These are phyloP conservation scores for Trichophyton verrucosum DNA, from an alignment of 2,329 filamentous ascomycete species.

Conservation along the genomic window DNA sequence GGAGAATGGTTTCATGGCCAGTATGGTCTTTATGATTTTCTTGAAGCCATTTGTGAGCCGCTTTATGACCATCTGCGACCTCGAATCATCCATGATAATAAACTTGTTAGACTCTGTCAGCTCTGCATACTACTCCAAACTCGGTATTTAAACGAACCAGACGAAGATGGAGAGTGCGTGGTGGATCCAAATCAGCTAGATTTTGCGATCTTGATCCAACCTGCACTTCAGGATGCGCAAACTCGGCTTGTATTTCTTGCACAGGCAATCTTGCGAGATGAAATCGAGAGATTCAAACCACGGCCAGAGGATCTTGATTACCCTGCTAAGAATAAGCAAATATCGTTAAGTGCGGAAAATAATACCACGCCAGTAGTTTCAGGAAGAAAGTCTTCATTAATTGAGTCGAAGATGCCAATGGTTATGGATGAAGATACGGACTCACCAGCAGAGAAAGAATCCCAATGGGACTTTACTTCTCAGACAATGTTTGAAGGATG, in stretches of 20 bases:
- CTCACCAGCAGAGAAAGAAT: slow-evolving; percentile 29
- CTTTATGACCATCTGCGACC: slow-evolving; percentile 55
- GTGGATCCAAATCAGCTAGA: slow-evolving; percentile 44
- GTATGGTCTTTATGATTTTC: slow-evolving; percentile 50
- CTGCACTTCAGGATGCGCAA: slow-evolving; percentile 55
- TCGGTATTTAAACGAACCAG: slow-evolving; percentile 49
- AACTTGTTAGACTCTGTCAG: slow-evolving; percentile 54
- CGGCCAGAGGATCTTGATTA: slow-evolving; percentile 55
- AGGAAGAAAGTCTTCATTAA: slow-evolving; percentile 39
- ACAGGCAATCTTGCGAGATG: slow-evolving; percentile 49
- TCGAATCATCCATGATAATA: slow-evolving; percentile 53
- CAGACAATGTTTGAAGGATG: slow-evolving; percentile 47
- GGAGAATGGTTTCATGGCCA: slow-evolving; percentile 54
- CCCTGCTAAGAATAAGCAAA: slow-evolving; percentile 40
- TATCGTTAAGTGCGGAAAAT: slow-evolving; percentile 30
- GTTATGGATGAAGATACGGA: slow-evolving; percentile 42
- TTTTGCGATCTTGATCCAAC: slow-evolving; percentile 50
- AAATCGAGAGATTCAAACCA: slow-evolving; percentile 54
- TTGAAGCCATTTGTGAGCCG: slow-evolving; percentile 55
- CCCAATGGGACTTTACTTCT: slow-evolving; percentile 43
- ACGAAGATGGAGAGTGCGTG: slow-evolving; percentile 39
- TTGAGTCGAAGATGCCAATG: slow-evolving; percentile 36
- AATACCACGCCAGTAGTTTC: slow-evolving; percentile 37
- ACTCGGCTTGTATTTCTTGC: slow-evolving; percentile 54
- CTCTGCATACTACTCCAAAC: slow-evolving; percentile 55